phyloP scores from a whole-genome alignment of 306 rosid genomes.

The Vigna nakashimae region DNA sequence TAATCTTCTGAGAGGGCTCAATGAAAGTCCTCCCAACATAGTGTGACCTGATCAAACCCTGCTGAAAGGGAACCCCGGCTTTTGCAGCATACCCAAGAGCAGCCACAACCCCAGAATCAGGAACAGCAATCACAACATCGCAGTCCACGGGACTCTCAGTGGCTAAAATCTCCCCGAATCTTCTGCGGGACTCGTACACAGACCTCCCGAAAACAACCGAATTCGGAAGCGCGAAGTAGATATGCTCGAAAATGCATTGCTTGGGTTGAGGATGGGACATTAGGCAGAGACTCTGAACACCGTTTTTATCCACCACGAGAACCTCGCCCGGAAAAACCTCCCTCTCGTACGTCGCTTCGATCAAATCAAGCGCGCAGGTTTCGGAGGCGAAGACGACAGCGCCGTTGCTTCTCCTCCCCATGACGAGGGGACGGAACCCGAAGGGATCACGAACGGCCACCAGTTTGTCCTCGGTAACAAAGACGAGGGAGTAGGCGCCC shows the following conservation, averaged over 20 bases:
- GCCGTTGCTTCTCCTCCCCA: constrained; percentile 95
- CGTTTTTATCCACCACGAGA: constrained; percentile 80
- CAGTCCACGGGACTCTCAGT: constrained; percentile 87
- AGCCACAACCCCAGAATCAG: constrained; percentile 96
- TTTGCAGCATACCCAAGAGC: constrained; percentile 96
- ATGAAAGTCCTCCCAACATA: constrained; percentile 98
- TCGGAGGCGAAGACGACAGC: constrained; percentile 97
- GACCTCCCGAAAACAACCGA: constrained; percentile 86
- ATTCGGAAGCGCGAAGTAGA: constrained; percentile 90
- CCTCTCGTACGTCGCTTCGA: constrained; percentile 92
- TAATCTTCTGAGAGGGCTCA: constrained; percentile 91
- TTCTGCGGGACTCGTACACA: constrained; percentile 77
- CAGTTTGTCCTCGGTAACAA: constrained; percentile 80
- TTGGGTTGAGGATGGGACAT: constrained; percentile 89
- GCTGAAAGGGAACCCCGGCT: constrained; percentile 94
- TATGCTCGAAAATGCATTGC: constrained; percentile 92
- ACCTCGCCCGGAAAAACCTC: constrained; percentile 93
- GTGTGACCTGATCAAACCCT: constrained; percentile 91
- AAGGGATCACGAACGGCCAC: constrained; percentile 88
- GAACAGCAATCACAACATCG: constrained; percentile 95
- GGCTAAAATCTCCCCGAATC: constrained; percentile 87
- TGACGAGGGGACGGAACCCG: constrained; percentile 90
- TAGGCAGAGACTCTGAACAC: constrained; percentile 81
- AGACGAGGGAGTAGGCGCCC: constrained; percentile 94
- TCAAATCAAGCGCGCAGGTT: constrained; percentile 96